Conservation (phyloP, 345 rosid species). For the Eucalyptus fibrosa region DNA sequence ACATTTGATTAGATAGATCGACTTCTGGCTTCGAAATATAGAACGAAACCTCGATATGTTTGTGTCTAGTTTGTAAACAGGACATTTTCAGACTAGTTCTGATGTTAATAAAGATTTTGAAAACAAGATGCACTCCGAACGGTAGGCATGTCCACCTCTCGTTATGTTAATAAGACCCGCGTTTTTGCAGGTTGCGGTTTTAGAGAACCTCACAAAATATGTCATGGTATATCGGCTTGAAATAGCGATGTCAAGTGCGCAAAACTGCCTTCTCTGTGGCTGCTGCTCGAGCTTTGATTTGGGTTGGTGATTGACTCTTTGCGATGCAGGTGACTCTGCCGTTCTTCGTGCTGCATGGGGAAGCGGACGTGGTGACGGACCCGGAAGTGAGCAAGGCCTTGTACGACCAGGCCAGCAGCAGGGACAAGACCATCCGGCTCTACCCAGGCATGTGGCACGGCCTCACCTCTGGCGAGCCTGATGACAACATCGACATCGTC, state of each 20-base stretch:
- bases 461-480: conserved; percentile 78
- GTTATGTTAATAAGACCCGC: background rate
- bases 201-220: background rate
- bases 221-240: background rate
- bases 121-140: background rate
- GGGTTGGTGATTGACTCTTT: background rate
- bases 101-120: background rate
- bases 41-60: background rate
- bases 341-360: conserved; percentile 87
- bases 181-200: background rate
- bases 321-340: conserved; percentile 56
- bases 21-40: background rate
- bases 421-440: conserved; percentile 71
- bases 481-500: conserved; percentile 54
- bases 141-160: background rate
- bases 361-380: conserved; percentile 84
- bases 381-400: conserved; percentile 94
- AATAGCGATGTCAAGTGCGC: background rate
- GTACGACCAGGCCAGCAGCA: conserved; percentile 53
- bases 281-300: background rate
- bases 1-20: background rate
- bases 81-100: background rate
- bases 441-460: conserved; percentile 98
- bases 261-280: background rate
- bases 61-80: background rate